These are phyloP conservation scores for Thinopyrum elongatum DNA, from an alignment of 176 grass and related monocot species.

Conservation along the genomic window DNA sequence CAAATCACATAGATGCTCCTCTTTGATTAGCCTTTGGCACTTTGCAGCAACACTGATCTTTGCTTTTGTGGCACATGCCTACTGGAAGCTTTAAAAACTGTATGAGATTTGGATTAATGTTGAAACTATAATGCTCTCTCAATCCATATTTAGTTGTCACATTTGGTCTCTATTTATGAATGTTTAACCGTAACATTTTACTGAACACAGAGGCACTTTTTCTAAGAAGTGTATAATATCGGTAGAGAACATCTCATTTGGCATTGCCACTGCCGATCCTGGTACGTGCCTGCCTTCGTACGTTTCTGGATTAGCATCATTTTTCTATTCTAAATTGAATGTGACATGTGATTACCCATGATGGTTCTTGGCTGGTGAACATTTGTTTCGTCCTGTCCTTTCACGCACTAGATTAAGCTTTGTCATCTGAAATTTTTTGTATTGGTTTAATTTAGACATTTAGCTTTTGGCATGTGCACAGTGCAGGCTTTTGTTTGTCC, in stretches of 20 bases:
- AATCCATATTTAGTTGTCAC: neutral
- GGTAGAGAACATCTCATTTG: neutral
- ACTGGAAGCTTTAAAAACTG: neutral
- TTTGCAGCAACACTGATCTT: neutral
- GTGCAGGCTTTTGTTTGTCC: no score
- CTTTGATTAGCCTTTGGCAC: neutral
- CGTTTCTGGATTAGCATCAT: no score
- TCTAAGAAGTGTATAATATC: neutral
- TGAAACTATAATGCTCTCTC: neutral
- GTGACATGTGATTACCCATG: neutral
- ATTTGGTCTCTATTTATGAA: neutral
- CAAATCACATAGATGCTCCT: neutral
- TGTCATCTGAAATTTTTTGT: no score
- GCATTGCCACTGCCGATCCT: conserved; percentile 36
- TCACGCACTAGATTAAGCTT: no score
- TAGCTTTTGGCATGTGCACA: no score
- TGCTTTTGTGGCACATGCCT: neutral
- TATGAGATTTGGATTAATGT: neutral
- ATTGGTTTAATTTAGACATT: no score
- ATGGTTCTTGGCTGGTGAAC: conserved; percentile 11
- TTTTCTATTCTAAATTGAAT: no score
- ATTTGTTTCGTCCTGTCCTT: neutral
- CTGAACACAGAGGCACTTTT: neutral
- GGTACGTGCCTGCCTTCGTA: conserved; percentile 27
- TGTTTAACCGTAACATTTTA: neutral